phyloP scores from a whole-genome alignment of 257 asterid genomes.

The Solanum piurae region DNA sequence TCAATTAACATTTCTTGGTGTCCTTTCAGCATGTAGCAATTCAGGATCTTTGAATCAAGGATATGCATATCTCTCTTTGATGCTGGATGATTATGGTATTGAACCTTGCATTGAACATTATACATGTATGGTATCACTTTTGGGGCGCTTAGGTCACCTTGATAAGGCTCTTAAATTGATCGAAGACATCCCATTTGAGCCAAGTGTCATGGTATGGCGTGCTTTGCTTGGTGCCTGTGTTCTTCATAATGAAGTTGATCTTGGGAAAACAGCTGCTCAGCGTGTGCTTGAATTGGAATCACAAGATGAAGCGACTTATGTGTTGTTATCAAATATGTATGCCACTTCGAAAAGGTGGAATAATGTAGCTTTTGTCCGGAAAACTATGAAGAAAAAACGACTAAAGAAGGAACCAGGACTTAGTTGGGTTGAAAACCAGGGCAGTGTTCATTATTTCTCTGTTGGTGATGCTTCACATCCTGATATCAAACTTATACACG shows the following conservation, averaged over 20 bases:
- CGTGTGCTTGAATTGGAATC: constrained; percentile 76
- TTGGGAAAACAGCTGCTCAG: constrained; percentile 69
- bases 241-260: constrained; percentile 56
- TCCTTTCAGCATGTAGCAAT: constrained; percentile 91
- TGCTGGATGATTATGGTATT: constrained; percentile 52
- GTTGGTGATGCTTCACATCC: constrained; percentile 82
- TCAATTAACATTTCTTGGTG: constrained; percentile 71
- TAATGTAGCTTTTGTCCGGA: constrained; percentile 58
- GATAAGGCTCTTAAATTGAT: constrained; percentile 65
- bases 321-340: constrained; percentile 66
- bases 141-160: constrained; percentile 74
- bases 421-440: constrained; percentile 85
- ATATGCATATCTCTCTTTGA: constrained; percentile 42
- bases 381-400: constrained; percentile 58
- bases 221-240: constrained; percentile 92
- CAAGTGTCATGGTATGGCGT: constrained; percentile 95
- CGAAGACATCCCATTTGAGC: constrained; percentile 56
- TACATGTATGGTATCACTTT: constrained; percentile 84
- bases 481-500: constrained; percentile 55
- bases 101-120: constrained; percentile 83
- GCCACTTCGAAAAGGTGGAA: constrained; percentile 78
- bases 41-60: constrained; percentile 74
- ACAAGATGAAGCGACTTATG: constrained; percentile 70
- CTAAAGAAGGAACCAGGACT: constrained; percentile 91
- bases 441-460: constrained; percentile 62